Conservation (phyloP, 2,329 filamentous ascomycete genomes). For the Colletotrichum shisoi region DNA sequence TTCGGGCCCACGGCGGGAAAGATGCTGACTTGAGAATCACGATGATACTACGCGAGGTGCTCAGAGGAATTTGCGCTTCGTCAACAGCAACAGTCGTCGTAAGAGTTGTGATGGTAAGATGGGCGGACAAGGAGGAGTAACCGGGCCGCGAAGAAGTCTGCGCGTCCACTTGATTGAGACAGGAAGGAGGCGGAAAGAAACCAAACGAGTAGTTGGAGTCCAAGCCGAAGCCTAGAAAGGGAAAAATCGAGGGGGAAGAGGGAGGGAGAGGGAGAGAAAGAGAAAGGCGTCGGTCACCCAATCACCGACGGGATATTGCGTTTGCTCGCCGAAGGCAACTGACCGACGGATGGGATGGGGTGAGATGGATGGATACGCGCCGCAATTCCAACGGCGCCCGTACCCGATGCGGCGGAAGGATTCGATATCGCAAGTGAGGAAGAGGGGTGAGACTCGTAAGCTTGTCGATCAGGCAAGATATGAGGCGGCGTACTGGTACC, state of each 20-base stretch:
- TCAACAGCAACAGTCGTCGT: slow-evolving; percentile 11
- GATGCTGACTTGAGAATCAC: slow-evolving; percentile 6
- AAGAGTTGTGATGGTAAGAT: slow-evolving; percentile 15
- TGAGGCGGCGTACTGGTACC: slow-evolving; percentile 21
- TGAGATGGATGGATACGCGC: neutral
- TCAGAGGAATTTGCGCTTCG: neutral
- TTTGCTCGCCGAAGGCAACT: slow-evolving; percentile 22
- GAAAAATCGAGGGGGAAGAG: neutral
- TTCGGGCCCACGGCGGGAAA: slow-evolving; percentile 5
- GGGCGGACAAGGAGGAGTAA: neutral
- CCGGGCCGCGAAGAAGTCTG: slow-evolving; percentile 16
- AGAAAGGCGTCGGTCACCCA: slow-evolving; percentile 6
- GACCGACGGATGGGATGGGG: too few relatives aligned
- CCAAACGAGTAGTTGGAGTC: too few relatives aligned
- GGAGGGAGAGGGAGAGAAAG: neutral
- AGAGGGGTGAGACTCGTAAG: slow-evolving; percentile 35
- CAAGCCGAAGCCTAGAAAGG: neutral
- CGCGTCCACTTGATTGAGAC: slow-evolving; percentile 23
- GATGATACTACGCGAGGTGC: neutral
- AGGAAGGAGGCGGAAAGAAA: slow-evolving; percentile 6
- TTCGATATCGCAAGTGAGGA: slow-evolving; percentile 20
- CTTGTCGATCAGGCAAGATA: slow-evolving; percentile 38
- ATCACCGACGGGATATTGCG: slow-evolving; percentile 18
- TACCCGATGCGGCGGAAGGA: slow-evolving; percentile 29
- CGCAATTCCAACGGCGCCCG: slow-evolving; percentile 12